Conservation (phyloP, 2,329 filamentous ascomycete genomes). For the Zymoseptoria crescenta region DNA sequence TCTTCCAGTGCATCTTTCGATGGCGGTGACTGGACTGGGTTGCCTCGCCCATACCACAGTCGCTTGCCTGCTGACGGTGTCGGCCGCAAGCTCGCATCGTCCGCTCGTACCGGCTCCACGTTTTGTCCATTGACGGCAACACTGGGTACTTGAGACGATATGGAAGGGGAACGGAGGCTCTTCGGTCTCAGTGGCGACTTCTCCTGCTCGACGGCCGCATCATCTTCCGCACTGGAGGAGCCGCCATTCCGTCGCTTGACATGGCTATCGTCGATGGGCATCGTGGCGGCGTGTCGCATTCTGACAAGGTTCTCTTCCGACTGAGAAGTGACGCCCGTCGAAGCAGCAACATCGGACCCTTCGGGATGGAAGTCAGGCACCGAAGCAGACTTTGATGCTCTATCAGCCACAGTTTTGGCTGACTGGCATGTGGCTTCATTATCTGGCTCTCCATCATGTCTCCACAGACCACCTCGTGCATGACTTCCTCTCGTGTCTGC, state of each 20-base stretch:
- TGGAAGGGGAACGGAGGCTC: conserved; percentile 24
- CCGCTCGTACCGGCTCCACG: conserved; percentile 20
- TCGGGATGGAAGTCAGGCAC: conserved; percentile 15
- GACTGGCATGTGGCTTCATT: neutral
- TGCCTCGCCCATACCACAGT: conserved; percentile 14
- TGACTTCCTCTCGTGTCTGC: conserved; percentile 68
- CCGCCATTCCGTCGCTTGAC: conserved; percentile 19
- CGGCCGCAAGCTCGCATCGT: conserved; percentile 15
- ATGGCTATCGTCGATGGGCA: conserved; percentile 5
- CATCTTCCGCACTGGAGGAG: conserved; percentile 7
- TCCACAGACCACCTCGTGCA: conserved; percentile 81
- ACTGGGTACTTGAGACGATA: conserved; percentile 19
- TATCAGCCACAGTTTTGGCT: conserved; percentile 7
- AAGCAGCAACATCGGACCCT: conserved; percentile 7
- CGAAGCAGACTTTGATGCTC: conserved; percentile 20
- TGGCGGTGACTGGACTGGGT: conserved; percentile 4
- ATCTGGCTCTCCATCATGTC: conserved; percentile 33
- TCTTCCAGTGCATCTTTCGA: conserved; percentile 26
- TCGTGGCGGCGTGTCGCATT: conserved; percentile 8
- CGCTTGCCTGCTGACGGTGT: conserved; percentile 2
- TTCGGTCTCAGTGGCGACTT: conserved; percentile 8
- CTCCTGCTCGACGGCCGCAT: conserved; percentile 4
- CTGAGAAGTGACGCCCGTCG: conserved; percentile 16
- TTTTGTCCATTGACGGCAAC: conserved; percentile 25
- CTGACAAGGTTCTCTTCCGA: conserved; percentile 9